Evolutionary conservation across 2,329 filamentous ascomycete genomes (phyloP), one percentile per base, ranked within the genome.

Genomic region (Exserohilum turcica): DNA sequence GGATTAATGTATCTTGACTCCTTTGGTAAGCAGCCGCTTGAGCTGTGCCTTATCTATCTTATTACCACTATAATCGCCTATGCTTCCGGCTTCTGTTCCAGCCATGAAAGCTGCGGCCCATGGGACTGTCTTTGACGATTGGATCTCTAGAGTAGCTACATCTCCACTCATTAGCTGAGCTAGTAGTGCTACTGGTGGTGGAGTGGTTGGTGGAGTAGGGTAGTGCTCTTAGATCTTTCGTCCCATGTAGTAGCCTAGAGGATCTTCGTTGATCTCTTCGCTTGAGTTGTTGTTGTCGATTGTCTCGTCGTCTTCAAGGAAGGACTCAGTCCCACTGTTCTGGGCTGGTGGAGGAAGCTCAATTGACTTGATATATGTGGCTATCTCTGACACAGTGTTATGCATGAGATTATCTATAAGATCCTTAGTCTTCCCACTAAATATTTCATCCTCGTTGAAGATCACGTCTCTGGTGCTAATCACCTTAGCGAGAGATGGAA

Each of bases 401-500:
- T 40, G 8, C n/a, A 40, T 40, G 15, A 40, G 38, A 16, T 8
- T 40, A 28, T 29, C 24, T 31, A 31, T 16, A 10, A 42, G 27
- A 5, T 42, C 27, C 12, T 42, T 6, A 3, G 18, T 5, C 31
- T 10, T 42, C 3, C 24, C 31, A 42, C 12, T 42, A 42, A 42
- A 42, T 31, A 42, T 32, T 36, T 9, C 16, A 24, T 56, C 6
- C 21, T 52, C 29, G 37, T 53, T 43, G 37, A 57, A 53, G 18
- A 53, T 31, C 32, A 42, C 24, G n/a, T 42, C 39, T 42, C 37
- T 15, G 3, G 32, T 51, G 28, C 52, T 50, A 33, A 56, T 49
- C 13, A 45, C 40, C 21, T 49, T 48, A 7, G 21, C 39, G 10
- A 54, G 21, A 3, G 8, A 38, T 42, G 28, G 37, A 15, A 57